Evolutionary conservation across 208 protist genomes (phyloP), one percentile per base, ranked within the genome.

Genomic region (Wallacemonas collosoma): DNA sequence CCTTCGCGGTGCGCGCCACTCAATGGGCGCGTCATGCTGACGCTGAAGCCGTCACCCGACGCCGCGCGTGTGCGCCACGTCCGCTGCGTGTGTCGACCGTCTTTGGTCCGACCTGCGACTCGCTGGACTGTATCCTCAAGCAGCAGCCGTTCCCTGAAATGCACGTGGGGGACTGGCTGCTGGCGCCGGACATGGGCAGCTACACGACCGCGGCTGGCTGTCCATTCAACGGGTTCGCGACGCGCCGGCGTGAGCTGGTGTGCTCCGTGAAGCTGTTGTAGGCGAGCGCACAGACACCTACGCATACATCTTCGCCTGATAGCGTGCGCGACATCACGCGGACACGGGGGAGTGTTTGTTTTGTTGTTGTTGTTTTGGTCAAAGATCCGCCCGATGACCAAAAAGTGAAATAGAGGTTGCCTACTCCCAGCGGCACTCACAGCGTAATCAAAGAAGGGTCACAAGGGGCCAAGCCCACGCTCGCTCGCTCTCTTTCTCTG

Each of bases 61-160:
- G 76, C 26, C 66, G 60, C 62, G 17, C 40, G 38, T 50, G 58
- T 36, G 2, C 65, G 47, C 66, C 71, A 12, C 83, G 83, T 6
- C 80, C 77, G 47, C 76, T 85, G 65, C 83, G 75, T 63, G 70
- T 80, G 35, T 91, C 81, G 1, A 93, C 85, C 60, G 76, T 96
- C 53, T 97, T 94, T 63, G 92, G 92, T 43, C 92, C 92, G 39
- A 97, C 92, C 48, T 97, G 92, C 68, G 92, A 97, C 73, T 85
- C 77, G 35, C 54, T 97, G 54, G 92, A 97, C 73, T 87, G 85
- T 71, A 92, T 96, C 40, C 56, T 88, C 17, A 90, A 92, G 73
- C 65, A 79, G 61, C 74, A 82, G 63, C 68, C 73, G 2, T 91
- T 96, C 61, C 91, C 91, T 2, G 82, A 93, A 75, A 81, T 93